Evolutionary conservation across 768 basidiomycete species (phyloP), one percentile per base, ranked within the genome.

Genomic region (Nevesoporus exiguus): DNA sequence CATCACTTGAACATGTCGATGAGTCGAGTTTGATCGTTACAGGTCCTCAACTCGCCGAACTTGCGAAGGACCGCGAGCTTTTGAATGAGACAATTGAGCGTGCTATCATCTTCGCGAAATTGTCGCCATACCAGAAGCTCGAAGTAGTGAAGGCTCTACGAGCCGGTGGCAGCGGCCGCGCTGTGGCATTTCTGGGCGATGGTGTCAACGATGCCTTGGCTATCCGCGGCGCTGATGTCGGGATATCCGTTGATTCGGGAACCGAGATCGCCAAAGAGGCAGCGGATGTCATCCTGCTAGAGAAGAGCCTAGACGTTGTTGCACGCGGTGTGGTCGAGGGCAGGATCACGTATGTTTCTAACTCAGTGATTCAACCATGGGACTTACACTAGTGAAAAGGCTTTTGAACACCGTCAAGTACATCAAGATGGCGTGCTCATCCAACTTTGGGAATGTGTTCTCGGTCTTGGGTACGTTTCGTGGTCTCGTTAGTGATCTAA

Each of bases 231-330:
- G 68, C 68, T 5, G 68, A 69, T 33, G 68, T 69, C 2, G 68
- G 68, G 34, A 71, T 69, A 60, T 69, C 68, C 15, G 68, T 69
- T 56, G 68, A 69, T 40, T 69, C 72, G 27, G 61, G 68, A 51
- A 65, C 63, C 7, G 63, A 71, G 37, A 74, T 74, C 9, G 71
- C 72, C 14, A 73, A 73, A 53, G 73, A 73, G 46, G 73, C 72
- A 21, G 72, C 73, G 3, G 73, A 68, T 40, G 69, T 69, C 36
- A 72, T 72, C 44, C 48, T 73, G 9, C 53, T 72, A 21, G 72
- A 73, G 61, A 72, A 74, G 51, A 74, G 65, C 22, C 63, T 74
- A 30, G 64, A 24, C 7, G 71, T 74, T 9, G 69, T 72, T 40
- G 59, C 63, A 8, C 66, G 68, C 5, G 71, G 72, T 31, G 64